phyloP scores from a whole-genome alignment of 345 rosid genomes.

The Kandelia obovata region DNA sequence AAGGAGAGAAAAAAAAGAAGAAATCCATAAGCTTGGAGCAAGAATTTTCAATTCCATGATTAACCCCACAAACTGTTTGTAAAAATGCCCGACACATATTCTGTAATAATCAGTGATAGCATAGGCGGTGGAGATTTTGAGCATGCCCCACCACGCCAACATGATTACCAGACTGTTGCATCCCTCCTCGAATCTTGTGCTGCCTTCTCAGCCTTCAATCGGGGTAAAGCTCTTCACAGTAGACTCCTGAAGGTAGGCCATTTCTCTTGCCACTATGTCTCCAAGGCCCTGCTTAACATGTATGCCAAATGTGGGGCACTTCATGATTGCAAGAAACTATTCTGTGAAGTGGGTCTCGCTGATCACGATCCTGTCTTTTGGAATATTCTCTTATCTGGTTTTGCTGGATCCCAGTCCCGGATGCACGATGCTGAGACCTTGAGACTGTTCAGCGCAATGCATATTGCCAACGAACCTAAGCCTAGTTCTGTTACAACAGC shows the following conservation, averaged over 20 bases:
- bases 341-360: constrained; percentile 39
- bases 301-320: constrained; percentile 64
- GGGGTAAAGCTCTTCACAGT: constrained; percentile 57
- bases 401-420: constrained; percentile 44
- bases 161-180: constrained; percentile 45
- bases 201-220: constrained; percentile 33
- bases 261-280: constrained; percentile 42
- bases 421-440: constrained; percentile 43
- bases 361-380: constrained; percentile 59
- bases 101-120: constrained; percentile 19
- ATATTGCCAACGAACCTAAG: constrained; percentile 33
- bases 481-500: constrained; percentile 62
- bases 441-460: constrained; percentile 52
- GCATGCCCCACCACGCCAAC: constrained; percentile 1
- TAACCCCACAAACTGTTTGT: constrained; percentile 28
- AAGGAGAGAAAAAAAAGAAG: no score
- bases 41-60: no score
- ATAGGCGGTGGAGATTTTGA: constrained; percentile 13
- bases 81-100: constrained; percentile 37
- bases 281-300: constrained; percentile 74
- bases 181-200: constrained; percentile 59
- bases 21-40: no score
- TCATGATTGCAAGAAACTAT: constrained; percentile 52
- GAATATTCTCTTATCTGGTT: constrained; percentile 76
- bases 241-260: constrained; percentile 47